phyloP scores from a whole-genome alignment of 768 basidiomycete species.

The Mycena rosella region DNA sequence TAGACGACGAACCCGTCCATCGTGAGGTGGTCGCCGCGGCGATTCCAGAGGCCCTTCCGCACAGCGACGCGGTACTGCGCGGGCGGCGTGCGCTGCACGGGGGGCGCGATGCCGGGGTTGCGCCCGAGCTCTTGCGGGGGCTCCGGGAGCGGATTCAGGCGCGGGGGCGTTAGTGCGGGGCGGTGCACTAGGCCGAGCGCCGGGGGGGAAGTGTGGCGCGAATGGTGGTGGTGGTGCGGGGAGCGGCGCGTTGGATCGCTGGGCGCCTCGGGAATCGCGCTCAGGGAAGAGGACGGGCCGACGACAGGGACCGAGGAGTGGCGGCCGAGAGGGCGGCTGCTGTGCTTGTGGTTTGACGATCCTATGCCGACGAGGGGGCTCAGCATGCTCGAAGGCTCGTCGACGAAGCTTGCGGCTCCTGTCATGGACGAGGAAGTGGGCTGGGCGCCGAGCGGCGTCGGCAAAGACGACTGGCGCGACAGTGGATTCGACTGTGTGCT shows the following conservation, averaged over 20 bases:
- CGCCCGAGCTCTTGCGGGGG: conserved; percentile 38
- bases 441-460: conserved; percentile 39
- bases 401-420: conserved; percentile 51
- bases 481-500: conserved; percentile 36
- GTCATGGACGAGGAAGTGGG: conserved; percentile 41
- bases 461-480: conserved; percentile 53
- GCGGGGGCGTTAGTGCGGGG: conserved; percentile 37
- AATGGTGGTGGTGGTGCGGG: conserved; percentile 25
- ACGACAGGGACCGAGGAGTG: conserved; percentile 51
- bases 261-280: conserved; percentile 54
- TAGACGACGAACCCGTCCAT: conserved; percentile 70
- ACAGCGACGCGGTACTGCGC: conserved; percentile 46
- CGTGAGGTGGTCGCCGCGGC: conserved; percentile 80
- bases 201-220: conserved; percentile 28
- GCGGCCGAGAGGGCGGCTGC: conserved; percentile 43
- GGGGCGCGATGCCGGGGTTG: conserved; percentile 34
- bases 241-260: conserved; percentile 26
- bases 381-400: conserved; percentile 61
- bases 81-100: conserved; percentile 42
- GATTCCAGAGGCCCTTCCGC: conserved; percentile 79
- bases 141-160: conserved; percentile 42
- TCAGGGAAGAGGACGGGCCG: conserved; percentile 46
- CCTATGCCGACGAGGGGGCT: conserved; percentile 55
- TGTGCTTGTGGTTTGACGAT: conserved; percentile 35
- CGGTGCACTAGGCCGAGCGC: conserved; percentile 7